phyloP scores from a whole-genome alignment of 1,284 basidiomycete species.

The Rhodotorula sp. region DNA sequence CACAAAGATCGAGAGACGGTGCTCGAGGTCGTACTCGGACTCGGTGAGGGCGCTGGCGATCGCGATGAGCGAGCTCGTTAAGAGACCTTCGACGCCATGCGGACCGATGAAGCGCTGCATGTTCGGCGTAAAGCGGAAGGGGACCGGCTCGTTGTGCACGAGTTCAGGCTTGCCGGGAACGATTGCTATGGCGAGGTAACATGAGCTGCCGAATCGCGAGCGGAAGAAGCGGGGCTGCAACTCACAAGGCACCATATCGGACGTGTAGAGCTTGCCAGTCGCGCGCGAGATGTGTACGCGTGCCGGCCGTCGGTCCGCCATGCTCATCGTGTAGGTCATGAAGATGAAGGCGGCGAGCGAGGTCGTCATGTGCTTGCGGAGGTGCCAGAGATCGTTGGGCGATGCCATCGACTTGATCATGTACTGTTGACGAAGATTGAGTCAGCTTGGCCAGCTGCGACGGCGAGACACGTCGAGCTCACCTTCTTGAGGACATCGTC shows the following conservation, averaged over 20 bases:
- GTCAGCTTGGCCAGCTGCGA: neutral
- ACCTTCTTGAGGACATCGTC: slow-evolving; percentile 83
- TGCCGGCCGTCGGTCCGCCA: slow-evolving; percentile 77
- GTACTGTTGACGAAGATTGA: slow-evolving; percentile 60
- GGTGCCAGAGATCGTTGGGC: slow-evolving; percentile 88
- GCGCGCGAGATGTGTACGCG: slow-evolving; percentile 85
- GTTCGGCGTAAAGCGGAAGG: slow-evolving; percentile 96
- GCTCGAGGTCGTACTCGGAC: slow-evolving; percentile 88
- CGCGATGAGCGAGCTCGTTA: slow-evolving; percentile 83
- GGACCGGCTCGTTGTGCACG: slow-evolving; percentile 70
- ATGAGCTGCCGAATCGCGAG: neutral
- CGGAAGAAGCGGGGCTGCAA: slow-evolving; percentile 4
- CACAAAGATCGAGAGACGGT: slow-evolving; percentile 83
- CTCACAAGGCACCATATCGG: slow-evolving; percentile 79
- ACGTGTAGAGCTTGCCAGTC: slow-evolving; percentile 88
- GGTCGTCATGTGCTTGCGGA: slow-evolving; percentile 93
- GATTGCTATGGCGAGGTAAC: slow-evolving; percentile 51
- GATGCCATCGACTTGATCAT: slow-evolving; percentile 82
- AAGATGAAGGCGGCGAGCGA: slow-evolving; percentile 88
- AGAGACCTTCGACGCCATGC: slow-evolving; percentile 82
- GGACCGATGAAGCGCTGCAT: slow-evolving; percentile 91
- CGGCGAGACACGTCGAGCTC: slow-evolving; percentile 46
- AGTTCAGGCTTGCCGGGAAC: slow-evolving; percentile 45
- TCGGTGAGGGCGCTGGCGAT: slow-evolving; percentile 87
- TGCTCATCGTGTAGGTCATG: slow-evolving; percentile 84